Base-by-base conservation (phyloP, 257 asterid species). In the Lavandula angustifolia region DNA sequence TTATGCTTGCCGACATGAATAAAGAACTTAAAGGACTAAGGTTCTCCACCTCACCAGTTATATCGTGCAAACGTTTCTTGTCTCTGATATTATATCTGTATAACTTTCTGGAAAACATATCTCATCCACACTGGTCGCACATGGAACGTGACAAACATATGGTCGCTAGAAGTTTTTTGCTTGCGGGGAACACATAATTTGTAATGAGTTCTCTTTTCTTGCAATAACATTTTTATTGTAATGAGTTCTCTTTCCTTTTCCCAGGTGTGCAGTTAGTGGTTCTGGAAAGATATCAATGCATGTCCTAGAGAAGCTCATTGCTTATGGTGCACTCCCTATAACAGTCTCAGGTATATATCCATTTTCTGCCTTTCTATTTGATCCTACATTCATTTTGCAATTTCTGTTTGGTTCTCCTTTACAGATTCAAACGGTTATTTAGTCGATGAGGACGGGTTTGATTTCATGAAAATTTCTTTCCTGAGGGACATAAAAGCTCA, bases 371-470 rank as follows among this genome's bases (percentile, higher is more conserved):
- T 22, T 22, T 22, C 27, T 22, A 22, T 22, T 22, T 22, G 27
- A 22, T 22, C 27, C 27, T 22, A 22, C 27, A 2, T 22, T 22
- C 27, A 2, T 22, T 22, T 22, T 22, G 1, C 27, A 22, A 22
- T 22, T 22, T 22, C 62, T 42, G 47, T 62, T 59, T 62, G 62
- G 58, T 68, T 67, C 48, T 66, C 43, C 50, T 65, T 42, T 62
- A 72, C 90, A 92, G 99, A 92, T 79, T 83, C 96, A 11, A 92
- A 82, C 75, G 99, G 99, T 78, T 92, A 89, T 70, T 82, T 92
- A 83, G 91, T 89, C 79, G 99, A 92, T 62, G 99, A 92, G 72
- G 99, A 92, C 59, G 99, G 99, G 41, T 87, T 92, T 73, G 99
- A 92, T 80, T 89, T 81, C 83, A 80, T 85, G 87, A 92, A 92